phyloP scores from a whole-genome alignment of 2,329 filamentous ascomycete genomes.

The Tolypocladium cylindrosporum region DNA sequence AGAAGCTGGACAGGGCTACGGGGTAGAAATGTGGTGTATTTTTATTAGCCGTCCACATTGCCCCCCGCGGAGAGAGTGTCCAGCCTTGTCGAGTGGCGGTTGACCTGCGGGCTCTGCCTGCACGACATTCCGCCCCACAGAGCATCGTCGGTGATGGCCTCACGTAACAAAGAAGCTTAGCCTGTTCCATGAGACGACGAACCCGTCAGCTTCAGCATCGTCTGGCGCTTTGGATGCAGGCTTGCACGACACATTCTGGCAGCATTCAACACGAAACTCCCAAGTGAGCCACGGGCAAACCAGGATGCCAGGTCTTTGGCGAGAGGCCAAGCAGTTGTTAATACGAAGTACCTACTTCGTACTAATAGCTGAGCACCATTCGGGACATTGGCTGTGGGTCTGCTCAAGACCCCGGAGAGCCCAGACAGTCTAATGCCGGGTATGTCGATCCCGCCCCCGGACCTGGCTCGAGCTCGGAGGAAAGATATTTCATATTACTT shows the following conservation, averaged over 20 bases:
- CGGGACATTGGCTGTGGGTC: not conserved
- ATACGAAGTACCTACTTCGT: too few species aligned
- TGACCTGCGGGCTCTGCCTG: not conserved
- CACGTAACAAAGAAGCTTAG: too few species aligned
- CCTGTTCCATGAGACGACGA: not conserved
- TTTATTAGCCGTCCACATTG: not conserved
- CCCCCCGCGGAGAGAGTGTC: not conserved
- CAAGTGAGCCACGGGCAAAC: not conserved
- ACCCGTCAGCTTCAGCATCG: not conserved
- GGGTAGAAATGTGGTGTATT: not conserved
- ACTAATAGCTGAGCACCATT: not conserved
- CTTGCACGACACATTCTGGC: not conserved
- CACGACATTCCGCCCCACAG: not conserved
- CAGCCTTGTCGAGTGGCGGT: not conserved
- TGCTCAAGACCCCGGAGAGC: not conserved
- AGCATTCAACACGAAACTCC: not conserved
- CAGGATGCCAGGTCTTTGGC: not conserved
- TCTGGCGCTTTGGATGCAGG: not conserved
- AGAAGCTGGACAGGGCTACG: not conserved
- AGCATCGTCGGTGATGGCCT: not conserved
- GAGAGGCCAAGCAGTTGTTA: not conserved
- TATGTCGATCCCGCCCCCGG: not conserved
- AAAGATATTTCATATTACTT: not conserved
- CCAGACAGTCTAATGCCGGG: not conserved
- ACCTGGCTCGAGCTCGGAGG: not conserved